These are phyloP conservation scores for Guyanaporus albipodus DNA, from an alignment of 768 basidiomycete species.

Conservation along the genomic window DNA sequence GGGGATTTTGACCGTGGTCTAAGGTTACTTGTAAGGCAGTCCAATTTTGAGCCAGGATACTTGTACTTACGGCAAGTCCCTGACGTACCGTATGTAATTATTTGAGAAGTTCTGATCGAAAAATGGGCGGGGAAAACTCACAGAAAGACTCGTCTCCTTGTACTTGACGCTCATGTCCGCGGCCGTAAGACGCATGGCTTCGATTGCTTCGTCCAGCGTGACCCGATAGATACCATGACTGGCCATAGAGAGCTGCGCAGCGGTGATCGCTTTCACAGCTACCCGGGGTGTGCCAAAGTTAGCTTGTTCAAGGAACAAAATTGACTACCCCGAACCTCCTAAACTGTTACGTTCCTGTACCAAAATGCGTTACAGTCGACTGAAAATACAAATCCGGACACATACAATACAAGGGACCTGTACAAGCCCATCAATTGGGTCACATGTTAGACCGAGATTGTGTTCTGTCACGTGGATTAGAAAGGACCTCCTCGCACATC, in stretches of 20 bases:
- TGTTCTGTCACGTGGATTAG: slow-evolving; percentile 50
- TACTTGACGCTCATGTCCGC: slow-evolving; percentile 94
- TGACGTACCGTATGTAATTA: slow-evolving; percentile 20
- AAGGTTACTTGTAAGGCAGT: slow-evolving; percentile 9
- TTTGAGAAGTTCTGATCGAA: background rate
- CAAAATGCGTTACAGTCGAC: slow-evolving; percentile 1
- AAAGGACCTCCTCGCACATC: background rate
- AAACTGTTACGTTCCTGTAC: slow-evolving; percentile 77
- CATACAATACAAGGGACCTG: slow-evolving; percentile 92
- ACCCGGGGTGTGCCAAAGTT: slow-evolving; percentile 6
- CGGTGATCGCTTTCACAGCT: slow-evolving; percentile 92
- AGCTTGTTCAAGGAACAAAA: background rate
- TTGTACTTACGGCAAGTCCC: slow-evolving; percentile 55
- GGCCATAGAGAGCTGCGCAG: slow-evolving; percentile 92
- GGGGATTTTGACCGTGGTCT: slow-evolving; percentile 81
- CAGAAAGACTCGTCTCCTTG: slow-evolving; percentile 92
- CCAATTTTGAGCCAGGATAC: background rate
- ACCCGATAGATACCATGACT: slow-evolving; percentile 85
- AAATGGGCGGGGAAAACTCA: slow-evolving; percentile 42
- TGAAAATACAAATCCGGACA: background rate
- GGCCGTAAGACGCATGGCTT: slow-evolving; percentile 91
- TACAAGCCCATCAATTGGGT: slow-evolving; percentile 89
- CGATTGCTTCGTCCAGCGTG: slow-evolving; percentile 90
- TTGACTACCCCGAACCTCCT: slow-evolving; percentile 51
- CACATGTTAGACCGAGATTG: slow-evolving; percentile 86